Percentiles rank a stretch among this genome's conserved stretches.
phyloP scores from a whole-genome alignment of 1,284 basidiomycete genomes.

The Ganoderma sinense region DNA sequence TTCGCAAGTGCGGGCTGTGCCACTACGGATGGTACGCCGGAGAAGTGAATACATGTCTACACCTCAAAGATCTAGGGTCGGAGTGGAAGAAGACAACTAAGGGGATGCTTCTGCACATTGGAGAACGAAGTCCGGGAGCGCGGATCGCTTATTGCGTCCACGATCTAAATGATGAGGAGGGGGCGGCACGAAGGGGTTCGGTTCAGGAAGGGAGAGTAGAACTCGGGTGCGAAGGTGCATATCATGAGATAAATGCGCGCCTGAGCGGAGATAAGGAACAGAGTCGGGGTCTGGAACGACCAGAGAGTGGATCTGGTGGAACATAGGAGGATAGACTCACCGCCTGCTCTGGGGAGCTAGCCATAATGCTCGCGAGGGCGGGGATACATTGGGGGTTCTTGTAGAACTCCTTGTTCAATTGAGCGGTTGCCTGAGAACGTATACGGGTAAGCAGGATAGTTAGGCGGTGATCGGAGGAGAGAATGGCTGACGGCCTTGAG shows the following conservation, averaged over 20 bases:
- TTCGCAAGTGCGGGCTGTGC: not conserved
- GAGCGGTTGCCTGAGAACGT: conserved; percentile 81
- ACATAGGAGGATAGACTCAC: conserved; percentile 49
- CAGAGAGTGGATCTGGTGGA: not conserved
- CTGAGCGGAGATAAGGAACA: not conserved
- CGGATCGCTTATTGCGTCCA: not conserved
- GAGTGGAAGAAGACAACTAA: not conserved
- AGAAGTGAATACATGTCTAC: not conserved
- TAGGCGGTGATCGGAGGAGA: conserved; percentile 10
- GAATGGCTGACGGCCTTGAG: conserved; percentile 81
- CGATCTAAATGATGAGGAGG: conserved; percentile 12
- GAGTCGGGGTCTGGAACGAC: conserved; percentile 1
- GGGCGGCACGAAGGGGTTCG: not conserved
- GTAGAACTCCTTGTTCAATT: conserved; percentile 92
- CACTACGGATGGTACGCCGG: not conserved
- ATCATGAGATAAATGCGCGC: conserved; percentile 5
- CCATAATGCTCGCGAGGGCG: conserved; percentile 89
- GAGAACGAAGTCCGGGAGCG: not conserved
- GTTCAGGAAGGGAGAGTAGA: not conserved
- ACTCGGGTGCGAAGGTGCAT: not conserved
- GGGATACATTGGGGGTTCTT: conserved; percentile 92
- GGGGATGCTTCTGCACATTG: not conserved
- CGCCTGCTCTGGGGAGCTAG: conserved; percentile 80
- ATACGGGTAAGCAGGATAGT: conserved; percentile 1
- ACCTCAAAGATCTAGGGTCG: not conserved